Conservation (phyloP, 73 alveolate genomes). For the Paramecium sonneborni region DNA sequence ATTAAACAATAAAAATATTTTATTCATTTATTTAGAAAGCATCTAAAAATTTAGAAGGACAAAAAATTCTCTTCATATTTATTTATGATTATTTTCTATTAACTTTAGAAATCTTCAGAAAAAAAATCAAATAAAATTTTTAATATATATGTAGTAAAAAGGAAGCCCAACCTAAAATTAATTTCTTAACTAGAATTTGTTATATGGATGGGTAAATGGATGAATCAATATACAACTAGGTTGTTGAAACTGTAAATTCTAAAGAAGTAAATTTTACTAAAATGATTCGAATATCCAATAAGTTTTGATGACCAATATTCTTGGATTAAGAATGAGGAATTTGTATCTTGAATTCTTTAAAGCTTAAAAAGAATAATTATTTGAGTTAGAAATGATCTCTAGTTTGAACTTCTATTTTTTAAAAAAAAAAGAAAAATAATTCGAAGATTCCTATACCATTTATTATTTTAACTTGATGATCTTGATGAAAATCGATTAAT, state of each 20-base stretch:
- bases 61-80: not conserved
- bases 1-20: not conserved
- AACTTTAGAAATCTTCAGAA: slow-evolving; percentile 75
- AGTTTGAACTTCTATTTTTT: not conserved
- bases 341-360: not conserved
- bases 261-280: slow-evolving; percentile 18
- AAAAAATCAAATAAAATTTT: slow-evolving; percentile 59
- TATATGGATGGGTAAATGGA: slow-evolving; percentile 46
- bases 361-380: not conserved
- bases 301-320: not conserved
- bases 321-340: not conserved
- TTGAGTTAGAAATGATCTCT: not conserved
- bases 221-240: not conserved
- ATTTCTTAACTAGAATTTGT: slow-evolving; percentile 34
- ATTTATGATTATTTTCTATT: slow-evolving; percentile 73
- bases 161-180: not conserved
- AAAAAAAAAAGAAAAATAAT: not conserved
- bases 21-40: slow-evolving; percentile 10
- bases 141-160: not conserved
- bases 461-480: slow-evolving; percentile 45
- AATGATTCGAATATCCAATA: not conserved
- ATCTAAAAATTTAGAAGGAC: slow-evolving; percentile 3
- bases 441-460: not conserved
- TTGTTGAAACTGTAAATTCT: not conserved
- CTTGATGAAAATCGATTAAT: slow-evolving; percentile 27